phyloP scores from a whole-genome alignment of 768 basidiomycete genomes.

The Agaricus blazei region DNA sequence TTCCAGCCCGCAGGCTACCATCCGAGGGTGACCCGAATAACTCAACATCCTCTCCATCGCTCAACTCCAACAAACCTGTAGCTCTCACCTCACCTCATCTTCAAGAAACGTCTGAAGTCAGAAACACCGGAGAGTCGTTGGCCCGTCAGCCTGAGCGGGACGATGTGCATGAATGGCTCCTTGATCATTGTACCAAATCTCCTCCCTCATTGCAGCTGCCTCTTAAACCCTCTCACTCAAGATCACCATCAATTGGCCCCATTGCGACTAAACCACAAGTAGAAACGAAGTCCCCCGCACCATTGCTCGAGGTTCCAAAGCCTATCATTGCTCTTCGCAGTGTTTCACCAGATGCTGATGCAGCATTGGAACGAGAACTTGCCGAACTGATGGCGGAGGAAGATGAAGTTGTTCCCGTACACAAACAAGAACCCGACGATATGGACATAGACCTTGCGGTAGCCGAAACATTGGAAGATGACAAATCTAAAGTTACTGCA shows the following conservation, averaged over 20 bases:
- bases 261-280: slow-evolving; percentile 12
- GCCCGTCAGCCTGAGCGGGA: slow-evolving; percentile 30
- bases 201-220: slow-evolving; percentile 23
- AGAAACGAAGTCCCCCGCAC: slow-evolving; percentile 5
- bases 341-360: slow-evolving; percentile 28
- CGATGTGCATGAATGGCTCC: slow-evolving; percentile 58
- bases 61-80: neutral
- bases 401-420: slow-evolving; percentile 17
- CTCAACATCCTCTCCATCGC: neutral
- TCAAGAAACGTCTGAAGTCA: neutral
- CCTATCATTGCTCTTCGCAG: slow-evolving; percentile 14
- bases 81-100: neutral
- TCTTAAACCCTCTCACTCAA: slow-evolving; percentile 23
- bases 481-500: slow-evolving; percentile 10
- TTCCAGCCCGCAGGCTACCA: neutral
- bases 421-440: slow-evolving; percentile 32
- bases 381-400: slow-evolving; percentile 31
- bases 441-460: slow-evolving; percentile 45
- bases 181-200: slow-evolving; percentile 46
- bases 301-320: neutral
- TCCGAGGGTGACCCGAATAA: neutral
- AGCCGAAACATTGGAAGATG: slow-evolving; percentile 31
- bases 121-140: neutral
- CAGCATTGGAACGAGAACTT: slow-evolving; percentile 42
- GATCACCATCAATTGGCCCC: slow-evolving; percentile 22